Conservation (phyloP, 495 filamentous ascomycete genomes). For the Saxispiralis lemnorum region DNA sequence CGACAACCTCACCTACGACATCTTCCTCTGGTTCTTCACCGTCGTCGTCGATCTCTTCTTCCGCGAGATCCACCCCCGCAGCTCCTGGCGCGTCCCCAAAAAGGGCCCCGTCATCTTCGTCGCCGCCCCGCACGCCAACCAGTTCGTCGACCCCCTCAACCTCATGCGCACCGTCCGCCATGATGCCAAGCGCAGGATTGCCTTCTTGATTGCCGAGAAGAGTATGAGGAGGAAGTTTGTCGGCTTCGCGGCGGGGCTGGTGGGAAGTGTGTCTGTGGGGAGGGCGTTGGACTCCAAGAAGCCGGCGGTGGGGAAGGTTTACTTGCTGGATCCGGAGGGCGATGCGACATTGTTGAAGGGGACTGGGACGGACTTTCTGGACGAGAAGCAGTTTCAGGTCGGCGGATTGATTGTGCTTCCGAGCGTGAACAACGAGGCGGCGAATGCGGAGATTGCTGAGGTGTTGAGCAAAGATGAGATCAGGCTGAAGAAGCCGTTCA, state of each 20-base stretch:
- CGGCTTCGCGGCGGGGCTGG: conserved; percentile 56
- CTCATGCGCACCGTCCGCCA: conserved; percentile 73
- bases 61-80: conserved; percentile 86
- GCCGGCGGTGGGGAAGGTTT: conserved; percentile 60
- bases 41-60: conserved; percentile 89
- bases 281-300: conserved; percentile 78
- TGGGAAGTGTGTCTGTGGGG: conserved; percentile 76
- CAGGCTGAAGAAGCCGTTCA: conserved; percentile 71
- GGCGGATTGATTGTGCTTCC: conserved; percentile 79
- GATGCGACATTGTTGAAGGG: conserved; percentile 75
- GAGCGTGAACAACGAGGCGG: conserved; percentile 55
- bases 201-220: conserved; percentile 85
- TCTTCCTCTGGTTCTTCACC: conserved; percentile 64
- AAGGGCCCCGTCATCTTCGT: conserved; percentile 85
- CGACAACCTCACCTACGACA: conserved; percentile 39
- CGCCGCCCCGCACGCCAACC: conserved; percentile 95
- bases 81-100: conserved; percentile 79
- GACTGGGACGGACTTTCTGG: conserved; percentile 62
- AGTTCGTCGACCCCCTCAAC: conserved; percentile 93
- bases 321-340: conserved; percentile 73
- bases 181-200: conserved; percentile 73
- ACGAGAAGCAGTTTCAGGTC: conserved; percentile 47
- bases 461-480: conserved; percentile 68
- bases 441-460: conserved; percentile 63
- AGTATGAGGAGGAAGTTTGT: conserved; percentile 80